These are phyloP conservation scores for Teratosphaeria pseudoeucalypti DNA, from an alignment of 2,329 filamentous ascomycete species.

Conservation along the genomic window DNA sequence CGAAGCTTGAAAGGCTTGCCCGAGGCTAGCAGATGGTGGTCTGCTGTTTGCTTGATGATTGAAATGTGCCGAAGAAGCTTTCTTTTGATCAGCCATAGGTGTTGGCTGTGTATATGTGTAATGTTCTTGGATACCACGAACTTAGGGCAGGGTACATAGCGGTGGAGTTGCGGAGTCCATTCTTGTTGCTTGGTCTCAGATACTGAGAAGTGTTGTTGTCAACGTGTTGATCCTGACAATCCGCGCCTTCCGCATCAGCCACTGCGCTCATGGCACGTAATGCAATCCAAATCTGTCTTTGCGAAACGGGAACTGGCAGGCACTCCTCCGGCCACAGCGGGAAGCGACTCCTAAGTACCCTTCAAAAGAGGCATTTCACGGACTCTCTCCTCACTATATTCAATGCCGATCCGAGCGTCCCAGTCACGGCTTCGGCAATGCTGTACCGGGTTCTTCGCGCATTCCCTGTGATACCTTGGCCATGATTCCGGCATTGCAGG, in stretches of 20 bases:
- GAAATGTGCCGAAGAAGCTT: background rate
- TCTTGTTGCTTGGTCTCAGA: background rate
- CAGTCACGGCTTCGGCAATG: background rate
- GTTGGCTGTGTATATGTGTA: background rate
- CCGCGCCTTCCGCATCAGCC: background rate
- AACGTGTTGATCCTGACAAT: background rate
- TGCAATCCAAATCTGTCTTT: background rate
- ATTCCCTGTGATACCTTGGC: background rate
- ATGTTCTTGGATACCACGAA: background rate
- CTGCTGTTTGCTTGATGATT: background rate
- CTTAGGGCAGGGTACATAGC: background rate
- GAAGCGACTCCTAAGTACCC: background rate
- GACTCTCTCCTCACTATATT: background rate
- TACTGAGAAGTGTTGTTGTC: background rate
- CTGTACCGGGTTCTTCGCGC: background rate
- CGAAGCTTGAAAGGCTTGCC: slow-evolving; percentile 41
- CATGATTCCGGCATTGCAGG: background rate
- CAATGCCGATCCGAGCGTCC: background rate
- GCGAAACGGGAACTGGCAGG: background rate
- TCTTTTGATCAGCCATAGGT: background rate
- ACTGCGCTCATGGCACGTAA: background rate
- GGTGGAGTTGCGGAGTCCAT: background rate
- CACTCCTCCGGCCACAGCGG: background rate
- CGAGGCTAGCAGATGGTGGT: slow-evolving; percentile 3
- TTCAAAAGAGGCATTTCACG: background rate